Conservation (phyloP, 2,329 filamentous ascomycete genomes). For the Onygenales sp. region DNA sequence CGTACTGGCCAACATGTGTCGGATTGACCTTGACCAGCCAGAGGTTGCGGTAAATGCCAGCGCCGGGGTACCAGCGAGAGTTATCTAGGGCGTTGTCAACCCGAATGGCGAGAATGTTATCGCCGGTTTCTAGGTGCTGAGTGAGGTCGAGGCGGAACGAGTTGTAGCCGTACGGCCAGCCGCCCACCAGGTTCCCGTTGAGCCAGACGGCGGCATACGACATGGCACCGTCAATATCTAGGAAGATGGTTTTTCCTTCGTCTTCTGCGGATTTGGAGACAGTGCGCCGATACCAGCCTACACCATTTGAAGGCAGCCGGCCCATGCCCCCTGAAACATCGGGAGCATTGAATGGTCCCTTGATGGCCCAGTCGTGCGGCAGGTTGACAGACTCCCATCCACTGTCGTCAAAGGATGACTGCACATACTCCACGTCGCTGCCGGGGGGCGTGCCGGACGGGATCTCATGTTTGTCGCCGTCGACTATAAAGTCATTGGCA, state of each 20-base stretch:
- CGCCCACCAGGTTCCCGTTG: constrained; percentile 41
- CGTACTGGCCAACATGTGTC: constrained; percentile 41
- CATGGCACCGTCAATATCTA: constrained; percentile 45
- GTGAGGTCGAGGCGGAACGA: constrained; percentile 45
- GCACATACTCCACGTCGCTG: constrained; percentile 23
- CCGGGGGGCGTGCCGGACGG: constrained; percentile 10
- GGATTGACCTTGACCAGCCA: constrained; percentile 43
- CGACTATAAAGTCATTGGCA: no score
- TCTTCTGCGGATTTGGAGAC: constrained; percentile 19
- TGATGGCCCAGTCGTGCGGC: constrained; percentile 44
- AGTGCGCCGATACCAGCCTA: constrained; percentile 46
- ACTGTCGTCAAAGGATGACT: constrained; percentile 30
- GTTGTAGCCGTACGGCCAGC: constrained; percentile 44
- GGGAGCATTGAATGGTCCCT: constrained; percentile 34
- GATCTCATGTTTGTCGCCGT: no score
- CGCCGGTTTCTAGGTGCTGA: constrained; percentile 26
- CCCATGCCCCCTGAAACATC: constrained; percentile 33
- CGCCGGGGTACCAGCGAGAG: constrained; percentile 48
- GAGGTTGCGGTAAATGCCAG: constrained; percentile 45
- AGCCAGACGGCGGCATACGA: constrained; percentile 44
- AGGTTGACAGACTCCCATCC: constrained; percentile 34
- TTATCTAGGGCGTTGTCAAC: constrained; percentile 41
- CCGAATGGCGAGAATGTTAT: constrained; percentile 41
- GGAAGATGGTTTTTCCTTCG: constrained; percentile 31
- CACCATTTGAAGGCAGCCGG: constrained; percentile 40